Conservation (phyloP, 176 grass and related monocot species). For the Alloteropsis semialata region DNA sequence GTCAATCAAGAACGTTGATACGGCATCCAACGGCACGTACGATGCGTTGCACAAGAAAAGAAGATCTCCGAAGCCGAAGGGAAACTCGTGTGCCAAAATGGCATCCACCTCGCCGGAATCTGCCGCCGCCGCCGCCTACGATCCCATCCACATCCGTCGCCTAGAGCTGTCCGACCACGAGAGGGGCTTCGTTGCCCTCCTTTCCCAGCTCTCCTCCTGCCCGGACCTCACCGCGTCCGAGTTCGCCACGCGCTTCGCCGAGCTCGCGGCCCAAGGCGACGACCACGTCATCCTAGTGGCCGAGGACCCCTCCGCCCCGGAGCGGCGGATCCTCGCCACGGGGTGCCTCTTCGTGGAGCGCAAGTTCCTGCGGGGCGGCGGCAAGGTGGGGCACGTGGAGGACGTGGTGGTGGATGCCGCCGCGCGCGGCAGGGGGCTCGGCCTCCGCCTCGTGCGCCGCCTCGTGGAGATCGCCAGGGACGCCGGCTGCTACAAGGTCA, state of each 20-base stretch:
- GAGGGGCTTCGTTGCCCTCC: slow-evolving; percentile 65
- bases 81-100: slow-evolving; percentile 32
- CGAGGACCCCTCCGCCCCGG: slow-evolving; percentile 40
- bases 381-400: slow-evolving; percentile 85
- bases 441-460: slow-evolving; percentile 52
- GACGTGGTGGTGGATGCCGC: slow-evolving; percentile 74
- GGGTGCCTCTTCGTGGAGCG: slow-evolving; percentile 85
- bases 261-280: slow-evolving; percentile 72
- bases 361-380: slow-evolving; percentile 70
- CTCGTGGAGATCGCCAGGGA: slow-evolving; percentile 65
- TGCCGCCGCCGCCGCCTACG: background rate
- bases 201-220: slow-evolving; percentile 67
- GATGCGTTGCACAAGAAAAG: background rate
- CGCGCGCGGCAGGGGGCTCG: slow-evolving; percentile 52
- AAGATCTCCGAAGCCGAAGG: background rate
- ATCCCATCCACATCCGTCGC: slow-evolving; percentile 45
- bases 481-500: slow-evolving; percentile 84
- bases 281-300: slow-evolving; percentile 78
- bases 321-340: slow-evolving; percentile 58
- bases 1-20: background rate
- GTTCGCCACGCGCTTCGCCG: slow-evolving; percentile 64
- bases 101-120: slow-evolving; percentile 41
- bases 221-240: slow-evolving; percentile 60
- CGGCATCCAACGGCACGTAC: background rate
- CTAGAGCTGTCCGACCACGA: slow-evolving; percentile 59